Evolutionary conservation across 495 filamentous ascomycete genomes (phyloP), one percentile per base, ranked within the genome.

Genomic region (Aspergillus cavernicola): DNA sequence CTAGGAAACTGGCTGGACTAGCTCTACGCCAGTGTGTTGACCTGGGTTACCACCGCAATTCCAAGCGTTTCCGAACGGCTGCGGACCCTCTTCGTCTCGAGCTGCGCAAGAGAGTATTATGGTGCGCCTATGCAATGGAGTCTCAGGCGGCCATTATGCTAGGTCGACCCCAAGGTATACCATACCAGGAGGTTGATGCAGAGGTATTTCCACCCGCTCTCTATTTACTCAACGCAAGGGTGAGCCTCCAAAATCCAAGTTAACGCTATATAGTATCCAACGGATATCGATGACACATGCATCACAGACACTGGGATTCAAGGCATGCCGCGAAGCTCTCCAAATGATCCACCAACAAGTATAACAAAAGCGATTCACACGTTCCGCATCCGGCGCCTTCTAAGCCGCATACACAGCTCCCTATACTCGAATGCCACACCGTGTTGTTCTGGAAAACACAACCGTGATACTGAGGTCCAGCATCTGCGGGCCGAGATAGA

Each of bases 1-100:
- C n/a, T 28, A 61, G 58, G 58, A 61, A 53, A 15, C 20, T 61
- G 4, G 36, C 54, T 32, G 54, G 58, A 10, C 12, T 57, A 10
- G 58, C 58, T 15, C 33, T 61, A 6, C 54, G 58, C 2, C 58
- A 57, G 40, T 61, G 58, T 32, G 50, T 57, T 24, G 53, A 61
- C 13, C 58, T 61, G 12, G 58, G 58, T 12, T 57, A 53, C 24
- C 58, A 61, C 29, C 49, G 58, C 12, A 61, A 46, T 9, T 50
- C 13, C 12, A 54, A 44, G 28, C 39, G 19, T 29, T 15, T 18
- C 16, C 6, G n/a, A 1, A 13, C 37, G 15, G n/a, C 3, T 11
- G 12, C 13, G 10, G 28, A 57, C 28, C 10, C 33, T 1, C 43
- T 61, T 3, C 49, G 39, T 10, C 4, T 38, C 1, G 42, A 61